Evolutionary conservation across 2,329 filamentous ascomycete species (phyloP), one percentile per base, ranked within the genome.

Genomic region (Colletotrichum sp.): DNA sequence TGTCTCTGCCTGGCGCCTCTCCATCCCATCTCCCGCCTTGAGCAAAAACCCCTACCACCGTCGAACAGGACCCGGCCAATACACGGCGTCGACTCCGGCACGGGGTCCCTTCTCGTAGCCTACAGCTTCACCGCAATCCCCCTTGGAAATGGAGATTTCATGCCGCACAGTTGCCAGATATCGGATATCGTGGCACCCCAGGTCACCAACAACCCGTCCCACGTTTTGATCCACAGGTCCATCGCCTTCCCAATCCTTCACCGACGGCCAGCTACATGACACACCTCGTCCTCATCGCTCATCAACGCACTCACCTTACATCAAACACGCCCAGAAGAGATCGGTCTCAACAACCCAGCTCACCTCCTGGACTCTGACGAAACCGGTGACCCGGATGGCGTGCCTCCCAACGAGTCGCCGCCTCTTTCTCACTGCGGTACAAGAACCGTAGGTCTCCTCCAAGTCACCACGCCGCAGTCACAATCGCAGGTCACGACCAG

Each of bases 51-150:
- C 60, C 28, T 49, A n/a, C n/a, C 28, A 4, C 69, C 24, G n/a
- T 32, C 59, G 8, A 30, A 28, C 24, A 24, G 5, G 39, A 60
- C 49, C 74, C 71, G 34, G 71, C 74, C 74, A 76, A 76, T 76
- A 30, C 71, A 55, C 57, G 71, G 49, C 52, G 28, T 62, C 49
- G 44, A 36, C 60, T 74, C 36, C 74, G 60, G 71, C 74, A 76
- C 74, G 74, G 62, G 74, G 74, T 21, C 59, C 44, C 8, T 64
- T 15, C 26, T n/a, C 62, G 44, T n/a, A n/a, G 49, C 49, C 24
- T 34, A 71, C 44, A 34, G 28, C 55, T 64, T 74, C 73, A 75
- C 74, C 74, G 71, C 65, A 75, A 69, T 39, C 57, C 64, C 64
- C 32, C 57, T 52, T 15, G 15, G 12, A 21, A 18, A 52, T 21